Percentiles rank a stretch among this genome's conserved stretches.
phyloP scores from a whole-genome alignment of 805 yeast species.

The Barnettozyma wickerhamii region DNA sequence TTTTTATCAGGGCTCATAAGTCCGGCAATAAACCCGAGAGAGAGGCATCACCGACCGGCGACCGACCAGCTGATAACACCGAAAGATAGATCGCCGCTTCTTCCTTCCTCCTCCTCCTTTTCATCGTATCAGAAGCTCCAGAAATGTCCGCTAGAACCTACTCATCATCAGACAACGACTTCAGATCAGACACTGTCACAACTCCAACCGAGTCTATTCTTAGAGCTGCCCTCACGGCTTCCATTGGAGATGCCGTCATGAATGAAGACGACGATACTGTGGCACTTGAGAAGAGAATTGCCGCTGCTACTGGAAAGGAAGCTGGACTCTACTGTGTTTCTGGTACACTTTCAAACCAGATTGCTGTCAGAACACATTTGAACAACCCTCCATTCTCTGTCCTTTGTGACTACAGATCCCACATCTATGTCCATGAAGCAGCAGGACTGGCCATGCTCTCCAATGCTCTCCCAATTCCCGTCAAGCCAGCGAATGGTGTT shows the following conservation, averaged over 20 bases:
- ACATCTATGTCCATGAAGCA: constrained; percentile 80
- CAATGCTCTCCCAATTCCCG: constrained; percentile 88
- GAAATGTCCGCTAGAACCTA: constrained; percentile 3
- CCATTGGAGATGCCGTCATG: constrained; percentile 88
- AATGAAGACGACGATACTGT: constrained; percentile 73
- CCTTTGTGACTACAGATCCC: constrained; percentile 82
- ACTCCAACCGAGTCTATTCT: constrained; percentile 77
- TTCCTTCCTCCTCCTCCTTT: no score
- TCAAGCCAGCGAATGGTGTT: constrained; percentile 69
- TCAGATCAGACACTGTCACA: constrained; percentile 84
- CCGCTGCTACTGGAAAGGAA: constrained; percentile 69
- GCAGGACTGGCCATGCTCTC: constrained; percentile 88
- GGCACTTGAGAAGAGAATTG: constrained; percentile 58
- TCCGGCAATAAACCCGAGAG: no score
- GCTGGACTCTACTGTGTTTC: constrained; percentile 81
- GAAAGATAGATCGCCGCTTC: no score
- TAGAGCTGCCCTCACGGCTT: constrained; percentile 48
- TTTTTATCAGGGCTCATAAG: no score
- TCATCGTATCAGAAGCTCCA: no score
- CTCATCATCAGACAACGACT: constrained; percentile 39
- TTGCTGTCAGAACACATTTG: constrained; percentile 73
- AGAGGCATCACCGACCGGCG: no score
- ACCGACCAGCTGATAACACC: background rate
- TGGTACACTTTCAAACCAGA: constrained; percentile 88
- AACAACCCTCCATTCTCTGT: constrained; percentile 83